phyloP scores from a whole-genome alignment of 108 stramenopile genomes.

The Cyclotella choctawhatcheeana region DNA sequence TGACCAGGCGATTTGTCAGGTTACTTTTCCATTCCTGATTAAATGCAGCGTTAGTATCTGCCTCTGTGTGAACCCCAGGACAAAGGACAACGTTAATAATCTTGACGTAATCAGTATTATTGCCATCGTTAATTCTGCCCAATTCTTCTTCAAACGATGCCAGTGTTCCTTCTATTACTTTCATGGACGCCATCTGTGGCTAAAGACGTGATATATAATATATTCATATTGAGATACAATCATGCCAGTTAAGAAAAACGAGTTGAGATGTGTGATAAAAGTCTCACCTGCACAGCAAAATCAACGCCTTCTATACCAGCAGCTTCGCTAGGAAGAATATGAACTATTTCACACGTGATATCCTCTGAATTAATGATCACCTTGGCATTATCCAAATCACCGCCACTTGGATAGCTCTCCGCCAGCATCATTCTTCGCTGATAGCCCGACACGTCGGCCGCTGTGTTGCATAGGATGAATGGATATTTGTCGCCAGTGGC shows the following conservation, averaged over 20 bases:
- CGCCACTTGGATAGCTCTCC: constrained; percentile 1
- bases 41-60: background rate
- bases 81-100: constrained; percentile 12
- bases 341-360: constrained; percentile 21
- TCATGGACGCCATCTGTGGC: constrained; percentile 23
- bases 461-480: constrained; percentile 24
- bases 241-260: background rate
- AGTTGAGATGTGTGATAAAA: background rate
- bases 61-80: constrained; percentile 6
- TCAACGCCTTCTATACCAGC: background rate
- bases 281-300: constrained; percentile 24
- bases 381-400: background rate
- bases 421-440: constrained; percentile 15
- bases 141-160: constrained; percentile 11
- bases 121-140: background rate
- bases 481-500: constrained; percentile 12
- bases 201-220: too few relatives aligned
- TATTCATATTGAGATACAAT: background rate
- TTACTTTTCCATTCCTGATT: background rate
- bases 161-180: constrained; percentile 12
- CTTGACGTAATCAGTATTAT: constrained; percentile 10
- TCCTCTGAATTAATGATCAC: constrained; percentile 24
- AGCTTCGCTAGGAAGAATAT: constrained; percentile 12
- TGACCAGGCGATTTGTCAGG: background rate
- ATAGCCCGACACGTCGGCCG: constrained; percentile 14